Conservation (phyloP, 2,329 filamentous ascomycete species). For the Phoma herbarum region DNA sequence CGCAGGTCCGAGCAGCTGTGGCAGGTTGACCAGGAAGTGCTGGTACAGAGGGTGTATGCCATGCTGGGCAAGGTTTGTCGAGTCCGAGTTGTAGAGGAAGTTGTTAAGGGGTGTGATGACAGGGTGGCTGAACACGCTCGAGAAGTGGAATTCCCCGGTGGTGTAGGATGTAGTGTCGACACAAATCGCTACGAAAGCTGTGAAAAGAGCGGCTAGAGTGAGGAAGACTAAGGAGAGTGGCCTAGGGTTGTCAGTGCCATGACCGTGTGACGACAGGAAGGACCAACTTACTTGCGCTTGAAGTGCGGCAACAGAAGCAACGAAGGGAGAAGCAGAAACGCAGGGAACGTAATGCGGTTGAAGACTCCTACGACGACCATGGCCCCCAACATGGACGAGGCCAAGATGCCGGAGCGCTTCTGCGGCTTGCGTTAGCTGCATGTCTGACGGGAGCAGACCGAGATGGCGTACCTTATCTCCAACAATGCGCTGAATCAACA, state of each 20-base stretch:
- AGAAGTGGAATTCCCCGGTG: constrained; percentile 68
- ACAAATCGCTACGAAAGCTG: constrained; percentile 75
- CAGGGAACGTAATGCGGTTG: constrained; percentile 96
- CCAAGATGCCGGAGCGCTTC: constrained; percentile 78
- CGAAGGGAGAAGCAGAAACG: constrained; percentile 85
- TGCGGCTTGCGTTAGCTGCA: constrained; percentile 54
- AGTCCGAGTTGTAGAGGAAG: constrained; percentile 60
- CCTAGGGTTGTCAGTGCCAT: constrained; percentile 48
- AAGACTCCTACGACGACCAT: constrained; percentile 88
- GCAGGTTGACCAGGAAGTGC: constrained; percentile 61
- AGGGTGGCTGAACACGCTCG: constrained; percentile 65
- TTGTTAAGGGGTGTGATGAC: constrained; percentile 64
- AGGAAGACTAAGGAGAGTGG: constrained; percentile 70
- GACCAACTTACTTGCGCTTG: constrained; percentile 72
- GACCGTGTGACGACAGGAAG: background rate
- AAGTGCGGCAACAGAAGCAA: constrained; percentile 87
- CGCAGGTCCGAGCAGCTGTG: constrained; percentile 62
- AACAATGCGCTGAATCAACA: constrained; percentile 86
- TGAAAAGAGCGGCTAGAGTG: constrained; percentile 70
- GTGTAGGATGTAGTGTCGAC: constrained; percentile 87
- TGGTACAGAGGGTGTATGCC: constrained; percentile 64
- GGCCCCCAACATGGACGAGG: constrained; percentile 80
- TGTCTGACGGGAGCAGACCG: constrained; percentile 37
- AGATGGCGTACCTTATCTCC: constrained; percentile 72
- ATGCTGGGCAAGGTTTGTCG: constrained; percentile 61